Evolutionary conservation across 148 eudicot species (phyloP).

Genomic region (Vaccinium macrocarpon): DNA sequence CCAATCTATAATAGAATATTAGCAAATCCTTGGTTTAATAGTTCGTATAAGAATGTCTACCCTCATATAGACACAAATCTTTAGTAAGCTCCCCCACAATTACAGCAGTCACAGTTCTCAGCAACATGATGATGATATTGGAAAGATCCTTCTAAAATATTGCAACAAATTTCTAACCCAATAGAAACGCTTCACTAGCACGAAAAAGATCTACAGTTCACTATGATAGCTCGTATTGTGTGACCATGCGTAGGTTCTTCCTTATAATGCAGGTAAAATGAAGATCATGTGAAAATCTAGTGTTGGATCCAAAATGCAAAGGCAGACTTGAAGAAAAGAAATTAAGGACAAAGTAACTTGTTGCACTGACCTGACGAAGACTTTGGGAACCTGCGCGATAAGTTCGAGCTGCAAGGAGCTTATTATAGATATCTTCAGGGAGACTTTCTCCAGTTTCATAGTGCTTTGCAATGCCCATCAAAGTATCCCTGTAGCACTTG

Average conservation of each 20-base stretch:
- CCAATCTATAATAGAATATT: neutral
- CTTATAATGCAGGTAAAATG: neutral
- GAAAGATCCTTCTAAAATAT: neutral
- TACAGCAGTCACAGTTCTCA: neutral
- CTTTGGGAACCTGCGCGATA: constrained; percentile 84
- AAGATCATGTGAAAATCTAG: neutral
- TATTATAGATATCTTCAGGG: constrained; percentile 83
- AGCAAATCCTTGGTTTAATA: no score
- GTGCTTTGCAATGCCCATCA: constrained; percentile 94
- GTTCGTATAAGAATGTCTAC: neutral
- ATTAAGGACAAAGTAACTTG: neutral
- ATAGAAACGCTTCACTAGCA: neutral
- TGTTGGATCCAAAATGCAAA: neutral
- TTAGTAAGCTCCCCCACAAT: neutral
- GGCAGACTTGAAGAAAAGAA: neutral
- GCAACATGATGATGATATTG: neutral
- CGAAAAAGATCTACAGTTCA: neutral
- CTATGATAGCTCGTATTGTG: neutral
- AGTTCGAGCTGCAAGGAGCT: constrained; percentile 90
- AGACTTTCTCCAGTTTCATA: constrained; percentile 85
- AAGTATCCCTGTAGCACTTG: constrained; percentile 66
- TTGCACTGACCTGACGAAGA: constrained; percentile 72
- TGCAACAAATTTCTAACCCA: neutral
- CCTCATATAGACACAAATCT: neutral
- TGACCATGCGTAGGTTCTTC: neutral